Conservation (phyloP, 2,329 filamentous ascomycete genomes). For the Epichloe baconii region DNA sequence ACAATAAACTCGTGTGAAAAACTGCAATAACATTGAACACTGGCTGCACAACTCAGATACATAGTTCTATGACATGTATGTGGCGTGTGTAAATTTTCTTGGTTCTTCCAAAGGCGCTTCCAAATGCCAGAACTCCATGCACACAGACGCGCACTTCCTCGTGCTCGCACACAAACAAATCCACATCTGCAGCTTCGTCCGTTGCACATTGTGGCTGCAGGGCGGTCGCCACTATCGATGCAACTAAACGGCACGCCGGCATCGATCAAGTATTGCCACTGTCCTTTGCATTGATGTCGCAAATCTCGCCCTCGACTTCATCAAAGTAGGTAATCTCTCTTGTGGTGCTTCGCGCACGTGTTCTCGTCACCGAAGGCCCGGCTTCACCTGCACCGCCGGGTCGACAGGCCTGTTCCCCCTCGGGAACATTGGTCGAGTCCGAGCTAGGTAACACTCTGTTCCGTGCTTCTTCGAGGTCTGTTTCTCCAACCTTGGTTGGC, state of each 20-base stretch:
- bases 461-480: background rate
- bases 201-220: background rate
- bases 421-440: background rate
- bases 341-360: background rate
- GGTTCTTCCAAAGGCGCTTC: too few relatives aligned
- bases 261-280: constrained; percentile 5
- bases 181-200: too few relatives aligned
- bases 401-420: background rate
- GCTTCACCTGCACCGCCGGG: background rate
- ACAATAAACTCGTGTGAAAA: too few relatives aligned
- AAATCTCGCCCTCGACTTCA: background rate
- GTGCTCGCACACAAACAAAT: background rate
- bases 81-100: too few relatives aligned
- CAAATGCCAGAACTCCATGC: too few relatives aligned
- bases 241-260: background rate
- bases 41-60: too few relatives aligned
- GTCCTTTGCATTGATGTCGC: background rate
- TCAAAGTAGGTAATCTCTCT: constrained; percentile 6
- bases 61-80: too few relatives aligned
- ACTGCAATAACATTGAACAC: too few relatives aligned
- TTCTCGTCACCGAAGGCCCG: background rate
- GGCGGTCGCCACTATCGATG: background rate
- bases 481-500: constrained; percentile 2
- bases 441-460: background rate
- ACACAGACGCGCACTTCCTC: background rate